These are phyloP conservation scores for Plectosphaerella sp. DNA, from an alignment of 2,329 filamentous ascomycete genomes.

Conservation along the genomic window DNA sequence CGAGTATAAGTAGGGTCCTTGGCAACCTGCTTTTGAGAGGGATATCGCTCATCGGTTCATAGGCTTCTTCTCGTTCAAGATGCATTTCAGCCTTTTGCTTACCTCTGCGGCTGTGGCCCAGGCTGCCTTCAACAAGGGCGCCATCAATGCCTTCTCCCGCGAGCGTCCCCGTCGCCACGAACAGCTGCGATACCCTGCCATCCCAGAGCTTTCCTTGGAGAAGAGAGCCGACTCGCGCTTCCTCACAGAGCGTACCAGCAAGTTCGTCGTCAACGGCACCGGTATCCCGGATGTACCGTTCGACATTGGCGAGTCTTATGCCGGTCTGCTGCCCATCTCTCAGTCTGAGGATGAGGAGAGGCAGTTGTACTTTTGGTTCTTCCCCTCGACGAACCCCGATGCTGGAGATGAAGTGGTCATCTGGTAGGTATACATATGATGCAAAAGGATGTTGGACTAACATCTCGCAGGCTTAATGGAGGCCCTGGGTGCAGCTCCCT, in stretches of 20 bases:
- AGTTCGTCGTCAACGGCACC: constrained; percentile 60
- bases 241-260: background rate
- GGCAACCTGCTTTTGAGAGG: no score
- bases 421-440: constrained; percentile 30
- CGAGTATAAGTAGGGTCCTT: no score
- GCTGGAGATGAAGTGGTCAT: constrained; percentile 56
- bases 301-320: constrained; percentile 62
- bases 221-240: constrained; percentile 2
- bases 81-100: constrained; percentile 4
- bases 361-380: constrained; percentile 65
- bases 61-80: background rate
- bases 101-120: constrained; percentile 1
- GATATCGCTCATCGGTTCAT: no score
- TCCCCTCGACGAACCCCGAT: constrained; percentile 48
- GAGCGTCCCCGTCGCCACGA: constrained; percentile 1
- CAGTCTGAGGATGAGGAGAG: constrained; percentile 37
- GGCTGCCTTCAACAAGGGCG: constrained; percentile 3
- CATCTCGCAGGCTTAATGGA: constrained; percentile 5
- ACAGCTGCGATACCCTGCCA: background rate
- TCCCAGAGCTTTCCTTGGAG: background rate
- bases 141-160: constrained; percentile 3
- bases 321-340: constrained; percentile 57
- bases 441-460: background rate
- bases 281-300: constrained; percentile 65
- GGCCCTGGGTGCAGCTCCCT: constrained; percentile 54